These are phyloP conservation scores for Malassezia sp. DNA, from an alignment of 1,284 basidiomycete genomes.

Conservation along the genomic window DNA sequence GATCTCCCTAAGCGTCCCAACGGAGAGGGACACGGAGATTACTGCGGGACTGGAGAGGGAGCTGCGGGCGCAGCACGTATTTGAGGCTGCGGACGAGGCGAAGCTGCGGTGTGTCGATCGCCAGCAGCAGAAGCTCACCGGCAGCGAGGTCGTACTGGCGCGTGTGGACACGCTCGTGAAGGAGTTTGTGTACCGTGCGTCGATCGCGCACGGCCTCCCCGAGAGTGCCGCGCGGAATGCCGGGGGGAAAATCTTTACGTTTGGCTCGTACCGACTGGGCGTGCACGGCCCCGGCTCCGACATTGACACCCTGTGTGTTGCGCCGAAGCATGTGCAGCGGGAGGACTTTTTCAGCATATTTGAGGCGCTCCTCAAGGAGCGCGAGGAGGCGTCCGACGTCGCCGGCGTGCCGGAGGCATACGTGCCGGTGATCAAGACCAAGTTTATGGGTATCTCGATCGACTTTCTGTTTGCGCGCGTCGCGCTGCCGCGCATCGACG, in stretches of 20 bases:
- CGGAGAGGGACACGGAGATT: conserved; percentile 49
- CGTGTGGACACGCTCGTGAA: conserved; percentile 80
- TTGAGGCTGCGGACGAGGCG: conserved; percentile 80
- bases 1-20: conserved; percentile 55
- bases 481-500: conserved; percentile 71
- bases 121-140: background rate
- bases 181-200: conserved; percentile 80
- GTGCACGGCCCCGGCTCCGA: conserved; percentile 92
- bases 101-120: conserved; percentile 63
- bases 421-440: conserved; percentile 85
- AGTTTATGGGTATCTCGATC: conserved; percentile 81
- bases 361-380: conserved; percentile 72
- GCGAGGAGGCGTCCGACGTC: conserved; percentile 77
- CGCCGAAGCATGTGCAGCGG: conserved; percentile 84
- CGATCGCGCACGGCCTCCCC: conserved; percentile 67
- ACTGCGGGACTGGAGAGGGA: conserved; percentile 79
- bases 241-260: conserved; percentile 97
- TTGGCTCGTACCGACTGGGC: conserved; percentile 70
- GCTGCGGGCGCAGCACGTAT: conserved; percentile 70
- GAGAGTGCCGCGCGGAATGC: conserved; percentile 72
- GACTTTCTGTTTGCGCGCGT: conserved; percentile 87
- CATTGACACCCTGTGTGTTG: conserved; percentile 98
- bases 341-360: conserved; percentile 94
- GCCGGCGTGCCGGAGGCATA: conserved; percentile 89
- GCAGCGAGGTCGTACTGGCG: conserved; percentile 82